Evolutionary conservation across 2,329 filamentous ascomycete species (phyloP).

Genomic region (Huntiella bhutanensis): DNA sequence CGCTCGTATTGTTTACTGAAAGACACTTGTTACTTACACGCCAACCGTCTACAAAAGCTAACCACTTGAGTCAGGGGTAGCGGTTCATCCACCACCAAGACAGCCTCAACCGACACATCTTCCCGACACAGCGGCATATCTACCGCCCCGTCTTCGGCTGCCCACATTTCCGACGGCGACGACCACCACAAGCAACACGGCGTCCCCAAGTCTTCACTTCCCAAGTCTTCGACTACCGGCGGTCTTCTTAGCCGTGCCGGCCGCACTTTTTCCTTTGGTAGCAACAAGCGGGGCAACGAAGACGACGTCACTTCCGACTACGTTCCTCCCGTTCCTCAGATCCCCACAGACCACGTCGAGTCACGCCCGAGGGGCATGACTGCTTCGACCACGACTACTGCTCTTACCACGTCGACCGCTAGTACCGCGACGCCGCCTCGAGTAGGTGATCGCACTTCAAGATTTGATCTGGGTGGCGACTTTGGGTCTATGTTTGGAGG

Average conservation of each 20-base stretch:
- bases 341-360: slow-evolving; percentile 9
- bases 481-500: slow-evolving; percentile 38
- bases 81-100: slow-evolving; percentile 41
- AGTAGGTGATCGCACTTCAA: slow-evolving; percentile 20
- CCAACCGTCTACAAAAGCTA: slow-evolving; percentile 2
- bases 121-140: slow-evolving; percentile 43
- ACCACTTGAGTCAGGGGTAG: slow-evolving; percentile 13
- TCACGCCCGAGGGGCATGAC: slow-evolving; percentile 7
- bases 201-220: slow-evolving; percentile 19
- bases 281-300: slow-evolving; percentile 24
- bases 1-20: too few species aligned
- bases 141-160: slow-evolving; percentile 40
- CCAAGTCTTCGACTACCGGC: slow-evolving; percentile 28
- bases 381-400: slow-evolving; percentile 9
- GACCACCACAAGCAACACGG: slow-evolving; percentile 2
- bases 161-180: slow-evolving; percentile 11
- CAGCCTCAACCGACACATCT: slow-evolving; percentile 38
- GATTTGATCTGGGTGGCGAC: slow-evolving; percentile 36
- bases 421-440: slow-evolving; percentile 34
- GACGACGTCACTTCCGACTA: slow-evolving; percentile 11
- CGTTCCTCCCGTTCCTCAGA: slow-evolving; percentile 17
- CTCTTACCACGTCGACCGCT: slow-evolving; percentile 30
- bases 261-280: slow-evolving; percentile 39
- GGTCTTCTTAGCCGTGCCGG: slow-evolving; percentile 37
- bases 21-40: too few species aligned